A percentile compares a stretch with the other conserved stretches of the same genome.
phyloP scores from a whole-genome alignment of 768 basidiomycete species.

The Mycena epipterygia region DNA sequence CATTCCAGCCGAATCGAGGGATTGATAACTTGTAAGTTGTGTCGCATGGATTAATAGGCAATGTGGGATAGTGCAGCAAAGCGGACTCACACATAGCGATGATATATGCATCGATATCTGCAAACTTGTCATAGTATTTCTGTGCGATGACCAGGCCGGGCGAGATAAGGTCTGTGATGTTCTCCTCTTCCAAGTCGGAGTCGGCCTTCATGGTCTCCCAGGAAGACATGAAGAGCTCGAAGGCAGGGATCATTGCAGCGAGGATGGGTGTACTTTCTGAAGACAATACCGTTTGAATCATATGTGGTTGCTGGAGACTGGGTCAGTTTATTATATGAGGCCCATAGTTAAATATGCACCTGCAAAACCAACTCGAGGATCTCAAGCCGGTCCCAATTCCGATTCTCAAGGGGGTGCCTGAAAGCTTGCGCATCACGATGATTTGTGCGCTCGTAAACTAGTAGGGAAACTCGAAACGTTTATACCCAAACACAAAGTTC shows the following conservation, averaged over 20 bases:
- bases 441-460: no score
- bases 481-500: no score
- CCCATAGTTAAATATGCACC: not conserved
- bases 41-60: no score
- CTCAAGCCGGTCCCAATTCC: constrained; percentile 14
- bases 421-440: constrained; percentile 4
- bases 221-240: not conserved
- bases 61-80: no score
- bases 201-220: not conserved
- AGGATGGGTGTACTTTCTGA: no score
- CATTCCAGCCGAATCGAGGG: no score
- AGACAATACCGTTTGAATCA: constrained; percentile 2
- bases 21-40: no score
- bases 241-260: constrained; percentile 1
- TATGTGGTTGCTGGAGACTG: constrained; percentile 2
- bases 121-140: constrained; percentile 1
- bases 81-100: no score
- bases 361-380: constrained; percentile 12
- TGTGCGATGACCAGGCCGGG: not conserved
- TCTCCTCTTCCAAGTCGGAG: not conserved
- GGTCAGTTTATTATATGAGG: not conserved
- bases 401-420: not conserved
- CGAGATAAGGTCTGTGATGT: not conserved
- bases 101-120: not conserved
- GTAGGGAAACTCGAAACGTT: no score